Percentiles rank a stretch among this genome's conserved stretches.
phyloP scores from a whole-genome alignment of 129 eudicot genomes.

The Flaveria sonorensis region DNA sequence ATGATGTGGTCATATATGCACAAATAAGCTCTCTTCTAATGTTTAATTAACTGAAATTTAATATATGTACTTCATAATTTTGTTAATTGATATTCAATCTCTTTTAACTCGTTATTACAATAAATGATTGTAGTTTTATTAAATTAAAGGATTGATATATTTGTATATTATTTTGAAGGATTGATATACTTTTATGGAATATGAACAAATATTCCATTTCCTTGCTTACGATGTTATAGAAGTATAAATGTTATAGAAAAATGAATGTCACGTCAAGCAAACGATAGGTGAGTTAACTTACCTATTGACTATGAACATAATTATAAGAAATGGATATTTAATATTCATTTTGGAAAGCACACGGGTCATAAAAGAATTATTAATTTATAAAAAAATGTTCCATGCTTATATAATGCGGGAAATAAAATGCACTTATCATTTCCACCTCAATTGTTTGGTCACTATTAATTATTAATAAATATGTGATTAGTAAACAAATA shows the following conservation, averaged over 20 bases:
- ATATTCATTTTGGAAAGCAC: background rate
- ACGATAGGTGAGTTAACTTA: background rate
- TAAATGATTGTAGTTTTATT: too few relatives aligned
- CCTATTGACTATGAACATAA: background rate
- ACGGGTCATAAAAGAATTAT: background rate
- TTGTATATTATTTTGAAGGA: too few relatives aligned
- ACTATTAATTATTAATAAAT: background rate
- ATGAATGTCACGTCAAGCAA: too few relatives aligned
- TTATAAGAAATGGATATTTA: background rate
- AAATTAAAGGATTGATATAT: too few relatives aligned
- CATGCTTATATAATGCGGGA: conserved; percentile 1
- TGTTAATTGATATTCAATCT: too few relatives aligned
- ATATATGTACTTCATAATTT: too few relatives aligned
- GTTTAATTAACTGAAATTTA: too few relatives aligned
- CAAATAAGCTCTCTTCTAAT: too few relatives aligned
- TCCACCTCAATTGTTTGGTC: background rate
- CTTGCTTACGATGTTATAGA: background rate
- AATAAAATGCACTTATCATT: background rate
- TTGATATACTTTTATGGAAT: too few relatives aligned
- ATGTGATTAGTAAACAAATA: background rate
- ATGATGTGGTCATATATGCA: too few relatives aligned
- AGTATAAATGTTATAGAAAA: too few relatives aligned
- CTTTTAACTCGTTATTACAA: too few relatives aligned
- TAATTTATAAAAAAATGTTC: background rate
- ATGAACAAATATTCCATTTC: background rate